Base-by-base conservation (phyloP, 805 yeast species). In the Candida quercuum region DNA sequence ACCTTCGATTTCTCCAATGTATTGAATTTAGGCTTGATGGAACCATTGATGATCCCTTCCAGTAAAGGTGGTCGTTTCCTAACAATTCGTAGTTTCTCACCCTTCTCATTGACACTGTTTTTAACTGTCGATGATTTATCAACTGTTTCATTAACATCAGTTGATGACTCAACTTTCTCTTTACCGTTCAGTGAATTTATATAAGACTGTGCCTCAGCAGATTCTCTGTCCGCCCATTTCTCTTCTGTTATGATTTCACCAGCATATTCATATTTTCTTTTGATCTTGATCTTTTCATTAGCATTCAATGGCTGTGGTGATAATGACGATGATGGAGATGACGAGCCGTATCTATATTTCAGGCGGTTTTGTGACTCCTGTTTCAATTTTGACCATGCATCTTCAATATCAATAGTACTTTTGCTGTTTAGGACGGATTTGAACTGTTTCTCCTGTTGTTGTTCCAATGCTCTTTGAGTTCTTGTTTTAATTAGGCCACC, bases 1-100 rank as follows among this genome's bases (percentile, higher is more conserved):
- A 93, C 68, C 45, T 95, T 69, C 1, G 95, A 85, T 61, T 93
- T 93, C 57, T 93, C 98, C 46, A 93, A 66, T 0, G 99, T 93
- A 18, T 95, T 85, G 43, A 93, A 68, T 56, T 87, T 91, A 23
- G 86, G 78, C 48, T 83, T 79, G 45, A 81, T 76, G 3, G 84
- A 69, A 10, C 80, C 72, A 31, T 76, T 66, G 32, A 87, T 72
- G 26, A 88, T 88, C 39, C 81, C 86, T 55, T 85, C 89, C 7
- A 88, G 63, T 22, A 86, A 62, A 19, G 91, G 79, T 3, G 85
- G 81, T 46, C 95, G 69, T 54, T 85, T 87, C 34, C 81, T 63
- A 41, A 80, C 80, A 29, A 76, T 71, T 32, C 76, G 56, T 20
- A 78, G 60, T 42, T 66, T 69, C 8, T 59, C 49, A 7, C 63